Base-by-base conservation (phyloP, 2,329 filamentous ascomycete genomes). In the Cladophialophora exuberans region DNA sequence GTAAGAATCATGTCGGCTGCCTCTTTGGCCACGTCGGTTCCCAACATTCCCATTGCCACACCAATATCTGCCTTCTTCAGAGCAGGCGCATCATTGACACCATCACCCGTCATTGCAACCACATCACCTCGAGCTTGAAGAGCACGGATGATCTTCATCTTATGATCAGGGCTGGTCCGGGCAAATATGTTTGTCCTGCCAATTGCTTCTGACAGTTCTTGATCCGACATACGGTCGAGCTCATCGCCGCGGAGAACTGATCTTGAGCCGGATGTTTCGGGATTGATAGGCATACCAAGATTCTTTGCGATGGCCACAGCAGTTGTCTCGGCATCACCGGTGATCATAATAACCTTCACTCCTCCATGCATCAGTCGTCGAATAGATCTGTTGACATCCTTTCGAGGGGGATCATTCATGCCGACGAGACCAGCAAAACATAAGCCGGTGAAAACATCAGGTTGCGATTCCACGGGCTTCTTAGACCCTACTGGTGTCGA, bases 331-430 rank as follows among this genome's bases (percentile, higher is more conserved):
- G 94, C 90, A 71, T 99, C 94, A 55, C 94, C 94, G 7, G 94
- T 99, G 63, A 99, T 97, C 94, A 99, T 99, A 65, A 99, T 95
- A 43, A 99, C 90, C 71, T 91, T 94, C 60, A 99, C 94, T 33
- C 93, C 93, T 50, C 94, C 94, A 44, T 90, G 85, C 87, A 97
- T 93, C 52, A 99, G 77, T 59, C 88, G 87, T 63, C 90, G 83
- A 63, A 99, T 97, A 4, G 93, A 91, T 60, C 87, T 86, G 63
- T 90, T 88, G 6, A 99, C 94, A 38, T 91, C 91, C 62, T 91
- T 90, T 45, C 94, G 82, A 2, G 94, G 94, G 3, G 94, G 94
- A 69, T 99, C 94, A 63, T 90, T 96, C 93, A 99, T 99, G 43
- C 94, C 94, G 23, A 97, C 90, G 23, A 97, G 74, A 3, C 94